Evolutionary conservation across 2,329 filamentous ascomycete genomes (phyloP), one percentile per base, ranked within the genome.

Genomic region (Colletotrichum cereale): DNA sequence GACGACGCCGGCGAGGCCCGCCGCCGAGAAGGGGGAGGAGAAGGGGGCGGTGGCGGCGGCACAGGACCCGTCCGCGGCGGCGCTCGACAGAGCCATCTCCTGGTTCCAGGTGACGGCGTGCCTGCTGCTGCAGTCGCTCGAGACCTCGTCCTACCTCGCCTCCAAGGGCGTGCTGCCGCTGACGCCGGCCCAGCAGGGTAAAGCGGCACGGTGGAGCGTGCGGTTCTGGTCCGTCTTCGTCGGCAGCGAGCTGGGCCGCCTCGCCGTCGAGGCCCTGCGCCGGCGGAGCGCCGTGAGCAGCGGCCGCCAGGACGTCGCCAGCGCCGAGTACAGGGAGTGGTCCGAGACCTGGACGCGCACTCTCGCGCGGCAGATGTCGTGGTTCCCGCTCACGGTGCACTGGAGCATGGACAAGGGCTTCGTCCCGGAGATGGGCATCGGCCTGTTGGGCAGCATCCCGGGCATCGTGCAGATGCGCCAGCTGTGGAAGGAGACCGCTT

Each of bases 171-270:
- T 97, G 4, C 79, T 97, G 62, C 85, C 82, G 21, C 86, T 89
- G 82, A 81, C 82, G 7, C 84, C 86, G 18, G 85, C 87, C 58
- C 87, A 87, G 58, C 87, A 93, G 79, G 86, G 80, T 36, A 85
- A 83, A 75, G 90, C 91, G 78, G 91, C 88, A 81, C 80, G 90
- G 24, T 93, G 92, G 90, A 95, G 93, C 81, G 90, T 89, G 68
- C 87, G 94, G 55, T 93, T 92, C 73, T 98, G 96, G 94, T 89
- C 91, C 66, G 86, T 88, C 31, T 94, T 95, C 83, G 90, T 97
- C 8, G 88, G 88, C 26, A 84, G 95, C 72, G 94, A 98, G 84
- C 87, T 96, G 73, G 85, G 90, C 61, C 86, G 92, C 73, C 83
- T 97, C 71, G 77, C 84, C 55, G 80, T 85, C 63, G 84, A 88